Percentiles rank a stretch among this genome's conserved stretches.
Conservation (phyloP, 306 rosid species). For the Acacia confusa region DNA sequence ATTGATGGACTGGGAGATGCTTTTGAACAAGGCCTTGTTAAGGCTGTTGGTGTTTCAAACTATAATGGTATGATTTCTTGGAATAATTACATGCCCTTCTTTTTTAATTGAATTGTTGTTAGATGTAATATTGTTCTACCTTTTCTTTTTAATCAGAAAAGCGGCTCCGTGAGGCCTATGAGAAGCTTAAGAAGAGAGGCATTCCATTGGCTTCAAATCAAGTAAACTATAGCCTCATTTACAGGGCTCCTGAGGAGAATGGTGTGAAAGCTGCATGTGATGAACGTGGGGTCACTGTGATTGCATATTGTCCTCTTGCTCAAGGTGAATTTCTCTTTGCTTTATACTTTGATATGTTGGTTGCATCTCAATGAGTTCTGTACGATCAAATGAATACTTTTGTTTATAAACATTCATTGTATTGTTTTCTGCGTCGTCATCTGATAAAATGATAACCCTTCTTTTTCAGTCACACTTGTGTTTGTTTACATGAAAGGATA, state of each 20-base stretch:
- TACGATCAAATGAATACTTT: not conserved
- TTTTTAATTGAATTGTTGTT: not conserved
- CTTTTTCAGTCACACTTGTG: too few species aligned
- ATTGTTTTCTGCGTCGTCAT: too few species aligned
- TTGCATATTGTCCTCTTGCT: conserved; percentile 96
- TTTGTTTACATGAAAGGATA: too few species aligned
- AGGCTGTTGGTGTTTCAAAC: conserved; percentile 96
- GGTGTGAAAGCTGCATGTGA: conserved; percentile 87
- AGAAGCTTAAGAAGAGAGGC: conserved; percentile 75
- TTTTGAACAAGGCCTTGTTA: conserved; percentile 92
- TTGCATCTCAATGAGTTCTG: not conserved
- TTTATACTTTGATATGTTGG: conserved; percentile 2
- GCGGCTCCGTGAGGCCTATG: conserved; percentile 69
- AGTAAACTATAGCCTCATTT: conserved; percentile 94
- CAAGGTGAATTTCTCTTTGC: conserved; percentile 59
- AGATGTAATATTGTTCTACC: not conserved
- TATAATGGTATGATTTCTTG: conserved; percentile 56
- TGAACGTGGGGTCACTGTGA: conserved; percentile 88
- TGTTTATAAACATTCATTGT: not conserved
- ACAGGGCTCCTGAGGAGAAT: conserved; percentile 76
- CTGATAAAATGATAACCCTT: too few species aligned
- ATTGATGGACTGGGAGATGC: conserved; percentile 96
- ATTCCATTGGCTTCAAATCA: conserved; percentile 92
- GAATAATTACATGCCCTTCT: not conserved
- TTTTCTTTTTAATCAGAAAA: conserved; percentile 46